These are phyloP conservation scores for Arthrocladium fulminans DNA, from an alignment of 2,329 filamentous ascomycete species.

Conservation along the genomic window DNA sequence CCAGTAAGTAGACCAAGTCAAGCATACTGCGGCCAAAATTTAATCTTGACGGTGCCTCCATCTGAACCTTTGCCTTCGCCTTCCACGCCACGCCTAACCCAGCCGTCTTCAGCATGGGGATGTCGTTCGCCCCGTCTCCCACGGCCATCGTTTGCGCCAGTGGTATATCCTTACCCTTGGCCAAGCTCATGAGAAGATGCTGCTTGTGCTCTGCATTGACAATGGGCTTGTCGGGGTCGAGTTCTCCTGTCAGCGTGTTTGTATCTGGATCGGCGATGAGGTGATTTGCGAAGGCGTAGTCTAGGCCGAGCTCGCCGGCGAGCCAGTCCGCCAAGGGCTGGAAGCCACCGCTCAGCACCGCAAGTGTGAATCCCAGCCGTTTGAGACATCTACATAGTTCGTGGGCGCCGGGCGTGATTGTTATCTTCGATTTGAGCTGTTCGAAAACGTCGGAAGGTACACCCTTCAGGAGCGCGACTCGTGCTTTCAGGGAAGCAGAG, in stretches of 20 bases:
- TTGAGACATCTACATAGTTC: conserved; percentile 67
- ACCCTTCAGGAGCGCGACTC: conserved; percentile 72
- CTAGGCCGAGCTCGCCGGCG: conserved; percentile 67
- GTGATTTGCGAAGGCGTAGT: conserved; percentile 80
- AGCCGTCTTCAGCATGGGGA: conserved; percentile 55
- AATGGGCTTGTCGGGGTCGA: conserved; percentile 46
- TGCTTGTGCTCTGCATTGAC: conserved; percentile 53
- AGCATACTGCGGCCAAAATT: conserved; percentile 48
- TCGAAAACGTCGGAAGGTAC: conserved; percentile 72
- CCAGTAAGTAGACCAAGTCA: conserved; percentile 52
- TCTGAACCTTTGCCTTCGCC: conserved; percentile 56
- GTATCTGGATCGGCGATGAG: conserved; percentile 42
- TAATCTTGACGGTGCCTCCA: conserved; percentile 50
- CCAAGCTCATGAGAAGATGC: conserved; percentile 46
- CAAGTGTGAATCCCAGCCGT: conserved; percentile 72
- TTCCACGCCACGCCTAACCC: conserved; percentile 56
- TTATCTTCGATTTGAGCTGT: conserved; percentile 63
- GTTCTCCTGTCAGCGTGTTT: conserved; percentile 47
- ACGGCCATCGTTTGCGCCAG: conserved; percentile 49
- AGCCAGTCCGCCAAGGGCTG: conserved; percentile 82
- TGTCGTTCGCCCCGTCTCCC: conserved; percentile 57
- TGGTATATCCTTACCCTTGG: conserved; percentile 45
- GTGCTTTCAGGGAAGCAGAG: conserved; percentile 67
- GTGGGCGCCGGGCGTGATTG: conserved; percentile 71
- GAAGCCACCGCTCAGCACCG: conserved; percentile 88